Evolutionary conservation across 805 yeast species (phyloP), one percentile per base, ranked within the genome.

Genomic region (Pichia heedii): DNA sequence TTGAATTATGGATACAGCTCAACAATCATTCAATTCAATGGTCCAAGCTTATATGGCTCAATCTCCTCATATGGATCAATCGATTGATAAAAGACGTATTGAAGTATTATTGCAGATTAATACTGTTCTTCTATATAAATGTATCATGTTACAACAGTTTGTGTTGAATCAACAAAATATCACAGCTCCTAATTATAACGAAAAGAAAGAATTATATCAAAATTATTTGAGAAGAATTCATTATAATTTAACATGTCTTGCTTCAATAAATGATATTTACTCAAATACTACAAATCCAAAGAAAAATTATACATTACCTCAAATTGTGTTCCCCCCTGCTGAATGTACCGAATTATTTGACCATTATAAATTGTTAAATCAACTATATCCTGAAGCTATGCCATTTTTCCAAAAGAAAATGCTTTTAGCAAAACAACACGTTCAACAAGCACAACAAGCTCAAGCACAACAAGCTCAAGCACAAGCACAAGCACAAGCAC

Each of bases 311-410:
- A 48, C 56, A 4, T 49, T 56, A 18, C 82, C 82, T 2, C 67
- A 70, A 26, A 71, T 76, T 34, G 66, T 75, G 46, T 62, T 73
- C 1, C 71, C 82, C 5, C 81, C 81, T 8, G 68, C 68, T 3
- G 79, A 74, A 37, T 65, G 74, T 61, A 78, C 79, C 0, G 81
- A 74, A 50, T 61, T 76, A 36, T 61, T 62, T 40, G 70, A 66
- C 33, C 64, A 70, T 34, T 76, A 76, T 54, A 62, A 63, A 39
- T 19, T 49, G 11, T 45, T 60, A 41, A 56, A 56, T 37, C 57
- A 69, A 41, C 53, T 76, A 32, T 76, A 75, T 48, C 79, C 79
- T 0, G 80, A 76, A 46, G 77, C 77, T 6, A 45, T 56, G 39
- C 54, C 57, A 5, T 47, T 58, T 33, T 59, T 52, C 45, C 62